Base-by-base conservation (phyloP, 2,329 filamentous ascomycete genomes). In the Aaosphaeria pasadenensis region DNA sequence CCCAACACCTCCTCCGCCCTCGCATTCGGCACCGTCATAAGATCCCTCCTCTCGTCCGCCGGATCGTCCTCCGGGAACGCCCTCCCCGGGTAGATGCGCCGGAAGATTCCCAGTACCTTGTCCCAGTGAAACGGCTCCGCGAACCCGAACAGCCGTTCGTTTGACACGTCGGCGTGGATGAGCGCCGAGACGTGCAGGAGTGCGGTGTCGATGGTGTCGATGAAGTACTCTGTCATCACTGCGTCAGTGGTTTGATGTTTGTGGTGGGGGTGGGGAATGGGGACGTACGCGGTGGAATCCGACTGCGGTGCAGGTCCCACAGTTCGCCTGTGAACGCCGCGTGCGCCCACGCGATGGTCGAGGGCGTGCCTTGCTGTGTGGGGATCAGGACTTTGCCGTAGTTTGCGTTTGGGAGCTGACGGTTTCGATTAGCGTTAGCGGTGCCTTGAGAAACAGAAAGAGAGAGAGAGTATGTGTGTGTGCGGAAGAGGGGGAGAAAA, bases 141-240 rank as follows among this genome's bases (percentile, higher is more conserved):
- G 45, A 78, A 81, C 1, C 69, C 81, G 56, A 83, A 81, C 6
- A 85, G 59, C 1, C 82, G 74, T 55, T 84, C 74, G 0, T 71
- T 70, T 2, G 64, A 50, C 0, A 82, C 71, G 0, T 71, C 66
- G 0, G 71, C 66, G 24, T 79, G 66, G 0, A 81, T 66, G 6
- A 79, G 64, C 0, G 76, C 81, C 3, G 77, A 75, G 3, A 83
- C 69, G 38, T 84, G 80, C 0, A 85, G 60, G 0, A 74, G 66
- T 0, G 78, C 81, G 35, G 48, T 48, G 46, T 68, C 66, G 7
- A 47, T 42, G 0, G 54, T 51, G 11, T 59, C 57, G 24, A 65
- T 56, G 43, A 52, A 66, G 46, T 52, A 64, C 46, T 64, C 56
- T 59, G 50, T 3, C 49, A 36, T n/a, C n/a, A n/a, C n/a, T n/a